Evolutionary conservation across 108 stramenopile genomes (phyloP).

Genomic region (Cyclotella kingstonii): DNA sequence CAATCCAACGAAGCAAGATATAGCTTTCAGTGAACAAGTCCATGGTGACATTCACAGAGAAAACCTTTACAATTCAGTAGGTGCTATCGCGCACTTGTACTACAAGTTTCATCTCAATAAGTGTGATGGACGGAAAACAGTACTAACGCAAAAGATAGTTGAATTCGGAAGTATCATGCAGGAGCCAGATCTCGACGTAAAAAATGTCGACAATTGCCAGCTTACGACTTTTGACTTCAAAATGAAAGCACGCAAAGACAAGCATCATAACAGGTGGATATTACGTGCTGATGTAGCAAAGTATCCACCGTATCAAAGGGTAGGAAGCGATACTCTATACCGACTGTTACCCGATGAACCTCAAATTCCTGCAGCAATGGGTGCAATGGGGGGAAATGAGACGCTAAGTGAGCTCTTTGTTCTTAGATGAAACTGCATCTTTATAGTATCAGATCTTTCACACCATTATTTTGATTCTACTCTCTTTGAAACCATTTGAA

Average conservation of each 20-base stretch:
- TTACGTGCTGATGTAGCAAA: background rate
- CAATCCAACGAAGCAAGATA: conserved; percentile 63
- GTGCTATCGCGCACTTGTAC: conserved; percentile 33
- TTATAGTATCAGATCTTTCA: too few relatives aligned
- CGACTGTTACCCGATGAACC: conserved; percentile 3
- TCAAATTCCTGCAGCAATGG: too few relatives aligned
- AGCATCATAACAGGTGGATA: background rate
- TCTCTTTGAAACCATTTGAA: too few relatives aligned
- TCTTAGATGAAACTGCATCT: too few relatives aligned
- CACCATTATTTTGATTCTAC: too few relatives aligned
- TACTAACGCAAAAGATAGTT: conserved; percentile 4
- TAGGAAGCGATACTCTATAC: conserved; percentile 1
- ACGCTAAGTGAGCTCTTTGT: too few relatives aligned
- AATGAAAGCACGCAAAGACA: background rate
- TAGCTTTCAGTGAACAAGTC: conserved; percentile 40
- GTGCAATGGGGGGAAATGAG: too few relatives aligned
- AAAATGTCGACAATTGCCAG: background rate
- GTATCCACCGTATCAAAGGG: too few relatives aligned
- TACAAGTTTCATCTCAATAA: conserved; percentile 33
- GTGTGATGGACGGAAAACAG: conserved; percentile 11
- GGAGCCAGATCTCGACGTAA: background rate
- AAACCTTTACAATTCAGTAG: conserved; percentile 44
- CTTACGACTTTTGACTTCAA: conserved; percentile 1
- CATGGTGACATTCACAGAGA: conserved; percentile 26
- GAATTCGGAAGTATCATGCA: background rate